phyloP scores from a whole-genome alignment of 257 asterid species.

The Solanum acaule region DNA sequence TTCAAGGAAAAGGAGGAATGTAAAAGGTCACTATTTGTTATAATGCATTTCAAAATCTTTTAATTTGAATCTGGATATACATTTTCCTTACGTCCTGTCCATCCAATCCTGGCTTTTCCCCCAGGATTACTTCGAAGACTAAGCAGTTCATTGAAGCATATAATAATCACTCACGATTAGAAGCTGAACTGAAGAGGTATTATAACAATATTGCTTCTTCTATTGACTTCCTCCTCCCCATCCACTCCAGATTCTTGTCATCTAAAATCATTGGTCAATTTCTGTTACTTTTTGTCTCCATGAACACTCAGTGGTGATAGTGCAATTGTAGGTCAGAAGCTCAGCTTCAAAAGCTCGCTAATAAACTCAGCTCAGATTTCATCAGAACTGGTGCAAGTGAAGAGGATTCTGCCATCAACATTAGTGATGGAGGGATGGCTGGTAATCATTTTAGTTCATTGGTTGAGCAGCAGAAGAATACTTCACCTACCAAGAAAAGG shows the following conservation, averaged over 20 bases:
- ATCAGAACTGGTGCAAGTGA: conserved; percentile 25
- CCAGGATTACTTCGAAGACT: conserved; percentile 48
- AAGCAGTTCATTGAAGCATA: conserved; percentile 76
- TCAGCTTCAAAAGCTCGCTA: conserved; percentile 69
- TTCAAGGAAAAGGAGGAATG: conserved; percentile 66
- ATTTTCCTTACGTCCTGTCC: neutral
- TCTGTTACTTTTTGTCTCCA: neutral
- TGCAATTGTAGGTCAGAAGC: conserved; percentile 56
- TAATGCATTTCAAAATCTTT: neutral
- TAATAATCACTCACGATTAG: conserved; percentile 49
- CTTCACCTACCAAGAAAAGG: conserved; percentile 52
- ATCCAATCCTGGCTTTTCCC: conserved; percentile 5
- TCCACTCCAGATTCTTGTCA: neutral
- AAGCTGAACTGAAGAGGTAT: conserved; percentile 85
- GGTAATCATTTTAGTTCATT: conserved; percentile 25
- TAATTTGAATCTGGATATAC: neutral
- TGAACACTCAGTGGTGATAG: conserved; percentile 2
- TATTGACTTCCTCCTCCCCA: neutral
- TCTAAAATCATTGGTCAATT: neutral
- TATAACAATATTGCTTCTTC: neutral
- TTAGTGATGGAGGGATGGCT: conserved; percentile 41
- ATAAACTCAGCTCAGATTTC: conserved; percentile 48
- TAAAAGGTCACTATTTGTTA: conserved; percentile 35
- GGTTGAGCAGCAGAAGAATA: conserved; percentile 28
- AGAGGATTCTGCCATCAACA: conserved; percentile 32